Conservation (phyloP, 139 green algal genomes). For the Chlorella ohadii region DNA sequence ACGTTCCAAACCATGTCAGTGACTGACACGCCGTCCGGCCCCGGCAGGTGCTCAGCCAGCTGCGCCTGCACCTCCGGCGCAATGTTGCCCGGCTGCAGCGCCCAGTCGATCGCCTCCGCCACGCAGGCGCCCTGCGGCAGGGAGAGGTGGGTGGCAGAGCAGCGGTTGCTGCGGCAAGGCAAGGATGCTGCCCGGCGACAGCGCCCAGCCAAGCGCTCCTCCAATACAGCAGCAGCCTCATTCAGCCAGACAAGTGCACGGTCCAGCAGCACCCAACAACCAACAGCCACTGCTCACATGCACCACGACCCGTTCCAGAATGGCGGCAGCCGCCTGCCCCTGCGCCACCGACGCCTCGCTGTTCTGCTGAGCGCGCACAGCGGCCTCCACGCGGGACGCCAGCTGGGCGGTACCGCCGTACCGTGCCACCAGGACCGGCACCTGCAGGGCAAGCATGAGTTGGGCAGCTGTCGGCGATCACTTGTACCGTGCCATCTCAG, state of each 20-base stretch:
- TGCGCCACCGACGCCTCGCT: slow-evolving; percentile 50
- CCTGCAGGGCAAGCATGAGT: slow-evolving; percentile 17
- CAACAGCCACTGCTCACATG: background rate
- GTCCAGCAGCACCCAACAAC: background rate
- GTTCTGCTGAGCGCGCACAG: slow-evolving; percentile 69
- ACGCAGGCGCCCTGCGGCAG: slow-evolving; percentile 43
- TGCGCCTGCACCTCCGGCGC: background rate
- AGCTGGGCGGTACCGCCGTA: slow-evolving; percentile 60
- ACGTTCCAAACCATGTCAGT: background rate
- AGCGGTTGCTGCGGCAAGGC: background rate
- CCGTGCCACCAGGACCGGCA: slow-evolving; percentile 52
- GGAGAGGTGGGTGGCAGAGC: background rate
- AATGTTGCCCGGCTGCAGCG: slow-evolving; percentile 37
- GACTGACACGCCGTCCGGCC: no score
- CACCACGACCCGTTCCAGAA: slow-evolving; percentile 54
- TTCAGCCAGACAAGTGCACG: background rate
- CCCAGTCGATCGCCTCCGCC: slow-evolving; percentile 52
- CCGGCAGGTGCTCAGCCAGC: background rate
- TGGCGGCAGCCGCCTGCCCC: slow-evolving; percentile 50
- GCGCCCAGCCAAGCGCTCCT: no score
- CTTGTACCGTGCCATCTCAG: no score
- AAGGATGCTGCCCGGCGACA: no score
- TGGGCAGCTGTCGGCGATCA: background rate
- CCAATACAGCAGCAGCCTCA: no score
- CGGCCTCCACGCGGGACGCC: slow-evolving; percentile 50